Conservation (phyloP, 805 yeast species). For the Lipomyces oligophaga region DNA sequence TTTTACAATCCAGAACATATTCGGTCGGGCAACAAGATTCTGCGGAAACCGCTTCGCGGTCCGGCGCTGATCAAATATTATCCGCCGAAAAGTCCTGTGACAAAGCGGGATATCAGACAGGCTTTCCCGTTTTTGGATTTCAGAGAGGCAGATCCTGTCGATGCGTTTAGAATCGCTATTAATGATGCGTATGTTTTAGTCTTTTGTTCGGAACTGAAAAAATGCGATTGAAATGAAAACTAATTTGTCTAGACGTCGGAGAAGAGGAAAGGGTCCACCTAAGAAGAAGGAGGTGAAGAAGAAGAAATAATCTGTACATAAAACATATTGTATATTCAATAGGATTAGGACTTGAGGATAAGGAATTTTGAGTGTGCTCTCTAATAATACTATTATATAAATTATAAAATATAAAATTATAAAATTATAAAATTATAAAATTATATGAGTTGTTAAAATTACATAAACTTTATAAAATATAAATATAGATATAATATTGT, state of each 20-base stretch:
- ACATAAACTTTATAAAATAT: not conserved
- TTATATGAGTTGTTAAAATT: not conserved
- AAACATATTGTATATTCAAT: no score
- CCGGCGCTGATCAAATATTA: slow-evolving; percentile 67
- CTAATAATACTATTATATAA: not conserved
- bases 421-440: not conserved
- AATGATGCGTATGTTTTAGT: slow-evolving; percentile 38
- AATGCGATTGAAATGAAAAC: not conserved
- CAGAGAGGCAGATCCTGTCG: slow-evolving; percentile 58
- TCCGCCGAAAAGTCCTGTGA: slow-evolving; percentile 68
- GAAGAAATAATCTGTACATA: no score
- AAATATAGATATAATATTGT: not conserved
- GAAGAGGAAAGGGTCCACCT: slow-evolving; percentile 33
- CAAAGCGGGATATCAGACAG: slow-evolving; percentile 46
- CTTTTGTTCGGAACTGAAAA: not conserved
- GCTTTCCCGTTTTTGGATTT: slow-evolving; percentile 51
- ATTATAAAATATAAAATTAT: not conserved
- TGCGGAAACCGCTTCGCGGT: slow-evolving; percentile 67
- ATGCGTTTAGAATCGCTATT: slow-evolving; percentile 63
- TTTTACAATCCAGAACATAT: slow-evolving; percentile 61
- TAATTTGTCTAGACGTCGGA: slow-evolving; percentile 16
- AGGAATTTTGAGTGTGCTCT: not conserved
- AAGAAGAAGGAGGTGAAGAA: slow-evolving; percentile 29
- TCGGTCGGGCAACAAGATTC: slow-evolving; percentile 71
- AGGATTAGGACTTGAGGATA: not conserved